Base-by-base conservation (phyloP, 345 rosid genomes). In the Dipteronia dyeriana region DNA sequence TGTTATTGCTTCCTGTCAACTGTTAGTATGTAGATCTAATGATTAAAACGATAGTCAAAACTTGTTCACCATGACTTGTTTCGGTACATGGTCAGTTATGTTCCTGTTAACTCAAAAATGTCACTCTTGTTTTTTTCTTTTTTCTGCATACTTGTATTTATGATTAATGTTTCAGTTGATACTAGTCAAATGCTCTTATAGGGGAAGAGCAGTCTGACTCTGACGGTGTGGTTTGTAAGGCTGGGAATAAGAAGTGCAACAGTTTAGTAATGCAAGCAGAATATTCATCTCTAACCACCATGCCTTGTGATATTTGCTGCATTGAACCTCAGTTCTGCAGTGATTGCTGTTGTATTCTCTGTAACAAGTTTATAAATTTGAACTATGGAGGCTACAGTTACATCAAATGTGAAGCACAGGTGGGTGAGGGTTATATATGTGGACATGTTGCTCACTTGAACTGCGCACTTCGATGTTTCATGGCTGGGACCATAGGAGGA, bases 401-500 rank as follows among this genome's bases (percentile, higher is more conserved):
- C 73, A 69, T 93, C 74, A 91, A 81, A 85, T 95, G 98, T 66
- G 92, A 92, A 79, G 92, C 94, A 60, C 54, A 75, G 82, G 88
- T 84, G 25, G 78, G 79, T 8, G 86, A 88, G 66, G 87, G 85
- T 72, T 77, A 57, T 75, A 81, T 86, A 16, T 95, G 99, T 62
- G 93, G 94, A 41, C 98, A 93, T 80, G 82, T 92, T 83, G 92
- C 99, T 79, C 98, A 93, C 79, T n/a, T 93, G 75, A 87, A 85
- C 72, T 93, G 98, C 82, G 98, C 96, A 75, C 94, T 93, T 72
- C 90, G 88, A 23, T 84, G 90, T 70, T 93, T 88, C 82, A 83
- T 91, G 94, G 97, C 98, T 84, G 99, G 97, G 60, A 90, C 91
- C 20, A 78, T 92, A 59, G 97, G 97, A 77, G 99, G 98, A 79